phyloP scores from a whole-genome alignment of 2,329 filamentous ascomycete species.

The Neophaeococcomyces aloes region DNA sequence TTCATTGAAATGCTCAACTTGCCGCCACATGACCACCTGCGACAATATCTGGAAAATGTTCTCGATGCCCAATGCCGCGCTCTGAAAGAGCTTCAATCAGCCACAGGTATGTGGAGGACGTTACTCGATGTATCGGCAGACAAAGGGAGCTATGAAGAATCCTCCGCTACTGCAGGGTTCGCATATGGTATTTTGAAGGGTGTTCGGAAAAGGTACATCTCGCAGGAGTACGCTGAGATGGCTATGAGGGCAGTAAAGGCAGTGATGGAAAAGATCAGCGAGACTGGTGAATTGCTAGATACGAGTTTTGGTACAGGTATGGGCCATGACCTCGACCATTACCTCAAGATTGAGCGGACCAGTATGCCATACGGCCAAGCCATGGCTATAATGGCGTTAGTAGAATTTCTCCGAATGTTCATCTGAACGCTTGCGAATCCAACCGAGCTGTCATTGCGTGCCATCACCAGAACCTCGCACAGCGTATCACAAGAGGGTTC shows the following conservation, averaged over 20 bases:
- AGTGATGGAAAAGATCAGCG: constrained; percentile 55
- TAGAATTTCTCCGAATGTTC: constrained; percentile 58
- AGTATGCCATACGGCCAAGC: constrained; percentile 79
- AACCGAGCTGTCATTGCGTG: no score
- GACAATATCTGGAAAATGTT: constrained; percentile 40
- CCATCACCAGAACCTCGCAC: no score
- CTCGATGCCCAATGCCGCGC: constrained; percentile 60
- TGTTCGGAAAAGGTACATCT: constrained; percentile 58
- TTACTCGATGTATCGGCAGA: constrained; percentile 56
- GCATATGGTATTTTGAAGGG: constrained; percentile 71
- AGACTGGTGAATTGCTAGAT: constrained; percentile 58
- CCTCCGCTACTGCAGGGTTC: constrained; percentile 69
- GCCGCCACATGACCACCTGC: constrained; percentile 46
- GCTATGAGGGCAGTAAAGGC: constrained; percentile 58
- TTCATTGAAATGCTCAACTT: constrained; percentile 61
- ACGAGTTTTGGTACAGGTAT: constrained; percentile 72
- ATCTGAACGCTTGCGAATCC: constrained; percentile 21
- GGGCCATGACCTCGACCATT: constrained; percentile 63
- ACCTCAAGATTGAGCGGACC: constrained; percentile 64
- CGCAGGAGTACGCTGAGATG: constrained; percentile 46
- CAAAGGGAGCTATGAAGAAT: constrained; percentile 64
- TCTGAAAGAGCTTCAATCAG: constrained; percentile 49
- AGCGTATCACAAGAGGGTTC: no score
- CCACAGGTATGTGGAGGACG: constrained; percentile 62
- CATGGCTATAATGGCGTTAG: constrained; percentile 73